Conservation (phyloP, 441 rosid species). For the Flueggea neowawraea region DNA sequence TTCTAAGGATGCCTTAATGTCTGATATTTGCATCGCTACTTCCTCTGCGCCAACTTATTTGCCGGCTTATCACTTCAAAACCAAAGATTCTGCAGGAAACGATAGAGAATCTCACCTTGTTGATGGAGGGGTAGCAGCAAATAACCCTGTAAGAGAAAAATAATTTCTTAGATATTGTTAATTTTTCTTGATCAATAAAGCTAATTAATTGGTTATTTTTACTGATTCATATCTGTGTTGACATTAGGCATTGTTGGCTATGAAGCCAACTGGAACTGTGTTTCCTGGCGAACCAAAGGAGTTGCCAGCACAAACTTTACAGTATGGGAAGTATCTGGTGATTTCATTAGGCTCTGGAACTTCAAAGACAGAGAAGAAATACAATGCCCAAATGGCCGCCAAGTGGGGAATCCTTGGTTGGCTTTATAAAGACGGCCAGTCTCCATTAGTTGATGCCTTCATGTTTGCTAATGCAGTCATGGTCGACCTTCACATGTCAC, state of each 20-base stretch:
- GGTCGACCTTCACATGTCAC: conserved; percentile 31
- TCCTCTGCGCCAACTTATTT: conserved; percentile 27
- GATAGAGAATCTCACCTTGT: conserved; percentile 19
- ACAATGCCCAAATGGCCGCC: conserved; percentile 25
- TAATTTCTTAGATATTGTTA: background rate
- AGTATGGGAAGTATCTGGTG: conserved; percentile 23
- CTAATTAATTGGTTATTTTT: no score
- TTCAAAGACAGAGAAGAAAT: conserved; percentile 26
- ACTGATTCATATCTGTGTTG: no score
- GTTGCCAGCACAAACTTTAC: conserved; percentile 14
- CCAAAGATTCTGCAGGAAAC: conserved; percentile 10
- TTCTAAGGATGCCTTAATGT: conserved; percentile 21
- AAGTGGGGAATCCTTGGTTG: conserved; percentile 41
- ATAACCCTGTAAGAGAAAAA: conserved; percentile 17
- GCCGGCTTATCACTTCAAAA: conserved; percentile 18
- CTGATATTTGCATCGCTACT: conserved; percentile 20
- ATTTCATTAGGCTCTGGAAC: conserved; percentile 37
- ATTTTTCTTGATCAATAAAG: no score
- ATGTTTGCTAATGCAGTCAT: conserved; percentile 29
- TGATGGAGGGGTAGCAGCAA: conserved; percentile 21
- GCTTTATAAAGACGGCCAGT: conserved; percentile 21
- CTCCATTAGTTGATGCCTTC: conserved; percentile 31
- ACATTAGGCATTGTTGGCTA: conserved; percentile 28
- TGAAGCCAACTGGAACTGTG: conserved; percentile 28
- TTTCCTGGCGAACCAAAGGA: conserved; percentile 12